Conservation (phyloP, 148 eudicot genomes). For the Silene conica region DNA sequence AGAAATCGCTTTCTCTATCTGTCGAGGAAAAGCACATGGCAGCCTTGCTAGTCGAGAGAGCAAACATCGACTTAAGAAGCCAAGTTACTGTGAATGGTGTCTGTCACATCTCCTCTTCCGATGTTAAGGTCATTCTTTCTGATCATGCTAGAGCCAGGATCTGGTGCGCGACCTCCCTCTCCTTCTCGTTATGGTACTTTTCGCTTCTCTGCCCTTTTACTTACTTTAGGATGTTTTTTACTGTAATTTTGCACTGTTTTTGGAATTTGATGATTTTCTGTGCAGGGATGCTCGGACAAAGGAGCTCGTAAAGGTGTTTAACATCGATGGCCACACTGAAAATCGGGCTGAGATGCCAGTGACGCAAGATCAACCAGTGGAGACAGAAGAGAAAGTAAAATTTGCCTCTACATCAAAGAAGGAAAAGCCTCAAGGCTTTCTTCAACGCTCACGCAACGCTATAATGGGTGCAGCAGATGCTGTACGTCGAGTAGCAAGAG, state of each 20-base stretch:
- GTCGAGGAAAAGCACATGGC: slow-evolving; percentile 94
- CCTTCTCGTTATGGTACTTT: slow-evolving; percentile 85
- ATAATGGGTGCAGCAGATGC: slow-evolving; percentile 99
- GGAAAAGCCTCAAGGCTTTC: slow-evolving; percentile 83
- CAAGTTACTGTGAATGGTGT: slow-evolving; percentile 92
- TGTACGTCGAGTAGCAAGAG: slow-evolving; percentile 88
- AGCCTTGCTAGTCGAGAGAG: slow-evolving; percentile 80
- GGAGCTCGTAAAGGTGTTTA: slow-evolving; percentile 87
- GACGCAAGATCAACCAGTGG: slow-evolving; percentile 64
- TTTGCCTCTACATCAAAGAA: slow-evolving; percentile 72
- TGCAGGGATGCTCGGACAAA: slow-evolving; percentile 97
- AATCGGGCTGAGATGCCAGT: slow-evolving; percentile 73
- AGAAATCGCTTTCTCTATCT: slow-evolving; percentile 78
- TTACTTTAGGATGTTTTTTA: not conserved
- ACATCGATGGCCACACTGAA: slow-evolving; percentile 80
- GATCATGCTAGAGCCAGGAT: slow-evolving; percentile 66
- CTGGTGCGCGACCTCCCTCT: slow-evolving; percentile 76
- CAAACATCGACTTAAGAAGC: slow-evolving; percentile 65
- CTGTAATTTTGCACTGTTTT: not conserved
- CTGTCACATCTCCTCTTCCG: slow-evolving; percentile 84
- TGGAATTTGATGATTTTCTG: not conserved
- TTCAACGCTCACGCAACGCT: slow-evolving; percentile 89
- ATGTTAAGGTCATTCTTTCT: slow-evolving; percentile 67
- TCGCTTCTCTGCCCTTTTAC: not conserved
- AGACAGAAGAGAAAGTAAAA: slow-evolving; percentile 82